Evolutionary conservation across 148 eudicot genomes (phyloP).

Genomic region (Amaranthus hypochondriacus): DNA sequence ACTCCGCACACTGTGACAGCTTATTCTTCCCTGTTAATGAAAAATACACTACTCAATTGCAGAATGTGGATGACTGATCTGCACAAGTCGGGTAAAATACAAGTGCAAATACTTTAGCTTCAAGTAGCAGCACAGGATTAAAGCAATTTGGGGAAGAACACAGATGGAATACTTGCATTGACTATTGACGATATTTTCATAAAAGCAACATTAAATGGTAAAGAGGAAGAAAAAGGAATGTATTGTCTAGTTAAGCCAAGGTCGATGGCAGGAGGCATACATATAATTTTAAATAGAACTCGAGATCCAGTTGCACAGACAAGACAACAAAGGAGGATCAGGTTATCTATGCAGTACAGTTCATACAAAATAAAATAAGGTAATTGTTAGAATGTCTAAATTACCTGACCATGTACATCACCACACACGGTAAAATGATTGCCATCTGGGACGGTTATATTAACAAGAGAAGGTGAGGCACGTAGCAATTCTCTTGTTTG

Average conservation of each 20-base stretch:
- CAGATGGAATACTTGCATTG: background rate
- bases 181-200: background rate
- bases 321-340: background rate
- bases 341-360: background rate
- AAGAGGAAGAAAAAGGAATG: background rate
- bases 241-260: background rate
- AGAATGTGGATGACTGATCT: background rate
- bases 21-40: background rate
- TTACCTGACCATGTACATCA: constrained; percentile 99
- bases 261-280: background rate
- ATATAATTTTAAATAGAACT: background rate
- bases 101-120: no score
- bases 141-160: background rate
- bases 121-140: background rate
- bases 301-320: background rate
- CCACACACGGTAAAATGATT: constrained; percentile 95
- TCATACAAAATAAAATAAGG: background rate
- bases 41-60: background rate
- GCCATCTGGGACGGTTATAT: constrained; percentile 74
- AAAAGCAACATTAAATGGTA: background rate
- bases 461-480: constrained; percentile 91
- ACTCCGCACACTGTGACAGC: background rate
- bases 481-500: constrained; percentile 82
- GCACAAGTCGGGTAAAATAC: background rate
- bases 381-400: background rate